phyloP scores from a whole-genome alignment of 1,139 yeast genomes.

The Candida frijolesensis region DNA sequence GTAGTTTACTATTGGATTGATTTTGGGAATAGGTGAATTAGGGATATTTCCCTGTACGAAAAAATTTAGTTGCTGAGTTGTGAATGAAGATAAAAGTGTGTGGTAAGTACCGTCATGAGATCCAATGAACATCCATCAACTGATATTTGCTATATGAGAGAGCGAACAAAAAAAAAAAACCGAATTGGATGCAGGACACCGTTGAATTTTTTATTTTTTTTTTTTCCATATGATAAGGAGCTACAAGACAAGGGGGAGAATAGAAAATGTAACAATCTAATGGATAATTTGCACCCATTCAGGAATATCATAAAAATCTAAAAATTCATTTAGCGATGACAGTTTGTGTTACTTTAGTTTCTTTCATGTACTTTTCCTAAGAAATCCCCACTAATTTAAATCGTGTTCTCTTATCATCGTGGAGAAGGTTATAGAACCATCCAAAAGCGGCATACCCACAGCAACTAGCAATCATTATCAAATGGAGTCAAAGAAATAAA shows the following conservation, averaged over 20 bases:
- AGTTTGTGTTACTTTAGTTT: background rate
- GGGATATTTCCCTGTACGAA: too few relatives aligned
- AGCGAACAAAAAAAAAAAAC: background rate
- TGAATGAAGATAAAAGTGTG: too few relatives aligned
- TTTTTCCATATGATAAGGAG: background rate
- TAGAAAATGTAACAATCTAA: background rate
- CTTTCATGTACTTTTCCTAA: background rate
- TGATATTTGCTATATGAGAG: background rate
- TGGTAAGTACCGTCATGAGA: too few relatives aligned
- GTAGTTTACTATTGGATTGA: too few relatives aligned
- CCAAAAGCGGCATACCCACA: background rate
- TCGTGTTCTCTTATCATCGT: background rate
- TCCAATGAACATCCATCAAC: background rate
- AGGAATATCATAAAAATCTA: background rate
- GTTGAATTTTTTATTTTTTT: background rate
- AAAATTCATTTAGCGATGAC: too few relatives aligned
- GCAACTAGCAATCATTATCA: background rate
- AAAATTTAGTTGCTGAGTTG: too few relatives aligned
- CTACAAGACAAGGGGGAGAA: background rate
- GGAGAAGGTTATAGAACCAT: slow-evolving; percentile 1
- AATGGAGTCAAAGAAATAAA: background rate
- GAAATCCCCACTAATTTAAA: background rate
- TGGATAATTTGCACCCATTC: background rate
- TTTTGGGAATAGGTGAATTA: too few relatives aligned
- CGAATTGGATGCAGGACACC: slow-evolving; percentile 1